These are phyloP conservation scores for Eucalyptus albens DNA, from an alignment of 345 rosid genomes.

Conservation along the genomic window DNA sequence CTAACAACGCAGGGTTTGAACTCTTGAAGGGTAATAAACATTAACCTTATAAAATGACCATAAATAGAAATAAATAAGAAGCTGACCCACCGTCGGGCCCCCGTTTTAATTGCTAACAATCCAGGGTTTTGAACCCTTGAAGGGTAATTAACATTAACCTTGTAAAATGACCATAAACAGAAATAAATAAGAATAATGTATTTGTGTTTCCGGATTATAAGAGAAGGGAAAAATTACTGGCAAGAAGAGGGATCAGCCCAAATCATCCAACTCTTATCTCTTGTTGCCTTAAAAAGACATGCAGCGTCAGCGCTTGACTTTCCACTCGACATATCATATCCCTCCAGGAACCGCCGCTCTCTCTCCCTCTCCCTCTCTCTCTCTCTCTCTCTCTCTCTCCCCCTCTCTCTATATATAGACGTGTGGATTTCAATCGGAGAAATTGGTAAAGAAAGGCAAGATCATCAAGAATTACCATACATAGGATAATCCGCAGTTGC, in stretches of 20 bases:
- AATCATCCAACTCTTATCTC: not conserved
- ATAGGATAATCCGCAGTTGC: not conserved
- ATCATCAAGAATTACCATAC: not conserved
- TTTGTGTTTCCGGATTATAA: not conserved
- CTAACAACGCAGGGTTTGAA: too few relatives aligned
- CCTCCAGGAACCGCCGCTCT: not conserved
- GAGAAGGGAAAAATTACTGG: not conserved
- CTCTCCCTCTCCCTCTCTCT: not conserved
- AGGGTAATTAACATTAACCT: too few relatives aligned
- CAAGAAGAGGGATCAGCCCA: not conserved
- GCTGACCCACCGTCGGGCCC: too few relatives aligned
- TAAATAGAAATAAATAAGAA: not conserved
- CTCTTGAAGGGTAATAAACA: too few relatives aligned
- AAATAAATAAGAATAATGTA: not conserved
- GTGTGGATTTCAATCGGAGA: not conserved
- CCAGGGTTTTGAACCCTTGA: too few relatives aligned
- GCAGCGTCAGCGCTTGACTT: not conserved
- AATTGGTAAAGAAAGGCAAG: not conserved
- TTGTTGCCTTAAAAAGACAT: not conserved
- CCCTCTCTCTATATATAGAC: not conserved
- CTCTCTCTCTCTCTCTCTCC: too few relatives aligned
- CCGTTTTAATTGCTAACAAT: too few relatives aligned
- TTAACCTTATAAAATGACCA: not conserved
- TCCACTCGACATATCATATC: not conserved
- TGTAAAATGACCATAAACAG: not conserved